Evolutionary conservation across 345 rosid species (phyloP), one percentile per base, ranked within the genome.

Genomic region (Gossypioides kirkii): DNA sequence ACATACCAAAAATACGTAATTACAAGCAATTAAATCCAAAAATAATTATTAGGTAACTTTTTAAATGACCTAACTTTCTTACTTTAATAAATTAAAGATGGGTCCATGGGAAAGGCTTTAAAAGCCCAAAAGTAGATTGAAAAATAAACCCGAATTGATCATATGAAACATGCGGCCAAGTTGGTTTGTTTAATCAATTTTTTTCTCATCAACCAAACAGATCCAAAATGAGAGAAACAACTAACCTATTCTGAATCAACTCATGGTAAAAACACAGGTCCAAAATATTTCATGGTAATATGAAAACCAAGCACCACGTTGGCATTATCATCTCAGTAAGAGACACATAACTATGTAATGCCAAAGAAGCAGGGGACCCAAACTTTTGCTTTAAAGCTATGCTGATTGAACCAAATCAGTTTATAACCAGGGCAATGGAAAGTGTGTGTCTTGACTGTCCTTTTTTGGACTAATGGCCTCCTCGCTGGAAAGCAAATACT

Each of bases 401-500:
- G 46, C 38, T 22, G 70, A 65, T 66, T 8, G 55, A 10, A 20
- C 8, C 14, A 6, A 66, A 47, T 49, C 22, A 14, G 56, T 25
- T 67, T 9, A 47, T 68, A 47, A 25, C 3, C 8, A 46, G 9
- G 56, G 71, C 71, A 32, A 46, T 14, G 55, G 56, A 47, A 55
- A 55, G 60, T 22, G 26, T n/a, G 22, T 55, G 60, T 55, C 60
- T 10, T 55, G 12, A 54, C 23, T 20, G 60, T 55, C 60, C 10
- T 22, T 7, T 55, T 55, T 55, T 22, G 26, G 60, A 55, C 3
- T 55, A 55, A 55, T 70, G 81, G 28, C 73, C 73, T 75, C 71
- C 58, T 72, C 56, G 77, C 76, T 78, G 77, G 72, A 78, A 75
- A 81, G 81, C 73, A 38, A 72, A 54, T 50, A 32, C 38, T 32